Evolutionary conservation across 148 eudicot species (phyloP), one percentile per base, ranked within the genome.

Genomic region (Cornus kousa): DNA sequence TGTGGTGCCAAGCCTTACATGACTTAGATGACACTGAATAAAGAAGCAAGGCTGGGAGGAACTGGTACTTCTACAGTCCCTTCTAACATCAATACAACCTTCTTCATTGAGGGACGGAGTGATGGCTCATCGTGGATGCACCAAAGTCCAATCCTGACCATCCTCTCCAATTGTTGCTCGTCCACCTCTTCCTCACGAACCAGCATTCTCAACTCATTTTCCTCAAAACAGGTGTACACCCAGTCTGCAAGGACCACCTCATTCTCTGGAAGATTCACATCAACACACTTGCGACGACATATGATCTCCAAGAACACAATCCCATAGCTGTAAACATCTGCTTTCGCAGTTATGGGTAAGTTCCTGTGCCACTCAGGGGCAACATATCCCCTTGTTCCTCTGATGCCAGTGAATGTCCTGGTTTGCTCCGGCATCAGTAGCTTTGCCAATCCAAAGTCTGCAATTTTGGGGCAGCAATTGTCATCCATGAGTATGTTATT

Each of bases 341-440:
- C 70, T 67, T 22, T 67, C 3, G 13, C 35, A 0, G 35, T 67
- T 67, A 67, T 10, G 12, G 35, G 31, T 14, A 23, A 23, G 2
- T 31, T 43, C 48, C 48, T 43, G 48, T 43, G 48, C 48, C 48
- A 43, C 48, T 43, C 48, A 5, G 48, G 82, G 35, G 82, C 82
- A 53, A 80, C 64, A n/a, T 80, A 80, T 12, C 82, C 82, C 31
- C 69, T 68, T 11, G 82, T 80, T 16, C 82, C 82, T 65, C 78
- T 80, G 35, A 80, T 74, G 67, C 73, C 77, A 0, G 59, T 64
- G 13, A 40, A 24, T 8, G 76, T 79, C 37, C 59, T 67, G 17
- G 37, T 68, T 22, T 76, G 68, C 17, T 68, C 39, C 14, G 37
- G 19, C 57, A 55, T 4, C 22, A 74, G 33, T 20, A 68, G 68